Evolutionary conservation across 208 protist genomes (phyloP), one percentile per base, ranked within the genome.

Genomic region (Tritrichomonas foetus): DNA sequence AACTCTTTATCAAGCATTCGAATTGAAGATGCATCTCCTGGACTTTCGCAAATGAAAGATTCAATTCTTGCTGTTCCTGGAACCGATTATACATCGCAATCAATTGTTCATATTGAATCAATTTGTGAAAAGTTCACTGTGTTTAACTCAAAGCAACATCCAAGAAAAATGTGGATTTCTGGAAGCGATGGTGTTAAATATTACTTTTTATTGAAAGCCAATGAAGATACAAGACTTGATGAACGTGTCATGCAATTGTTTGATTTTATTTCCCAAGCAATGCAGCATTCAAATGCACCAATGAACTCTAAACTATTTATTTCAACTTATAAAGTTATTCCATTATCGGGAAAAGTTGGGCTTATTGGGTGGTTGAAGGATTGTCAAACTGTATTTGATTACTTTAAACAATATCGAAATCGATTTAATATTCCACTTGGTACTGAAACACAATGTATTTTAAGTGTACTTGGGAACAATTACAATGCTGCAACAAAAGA

Each of bases 201-300:
- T 33, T 36, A 41, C 3, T 93, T 74, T 33, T 33, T 93, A 39
- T n/a, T 93, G 14, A 93, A 93, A 50, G 89, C 55, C 2, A 64
- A 69, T 72, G 89, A 93, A 69, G 89, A 93, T 16, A 72, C 57
- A 50, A 22, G 89, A 74, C 33, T 72, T 16, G 89, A 93, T 69
- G 89, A 93, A 50, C 8, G 89, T 30, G 89, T 93, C 27, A 93
- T 93, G 89, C 89, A 93, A 16, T 49, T 93, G 9, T 93, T 93
- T 39, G 14, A 47, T 16, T 93, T 72, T 30, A 69, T 93, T 30
- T 69, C 64, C 5, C 53, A 61, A 61, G 16, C 11, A 22, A 61
- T 61, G 5, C 11, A 5, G 11, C 5, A 61, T 61, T 61, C 53
- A 22, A 61, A 61, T 69, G 27, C 3, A 16, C 16, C 25, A 5